These are phyloP conservation scores for Neonectria hederae DNA, from an alignment of 2,329 filamentous ascomycete species.

Conservation along the genomic window DNA sequence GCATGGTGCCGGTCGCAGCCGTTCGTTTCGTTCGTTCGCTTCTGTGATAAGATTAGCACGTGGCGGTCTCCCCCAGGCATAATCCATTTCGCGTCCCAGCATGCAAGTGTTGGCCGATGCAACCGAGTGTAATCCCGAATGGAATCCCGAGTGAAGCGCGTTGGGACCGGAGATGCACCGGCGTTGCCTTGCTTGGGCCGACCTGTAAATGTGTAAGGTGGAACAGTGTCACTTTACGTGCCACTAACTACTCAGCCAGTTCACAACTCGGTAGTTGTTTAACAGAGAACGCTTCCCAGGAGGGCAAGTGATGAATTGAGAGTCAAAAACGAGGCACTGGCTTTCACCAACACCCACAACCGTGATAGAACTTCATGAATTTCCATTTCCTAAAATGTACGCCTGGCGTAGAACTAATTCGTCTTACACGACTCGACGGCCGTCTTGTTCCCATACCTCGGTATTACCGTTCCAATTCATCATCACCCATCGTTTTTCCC, in stretches of 20 bases:
- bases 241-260: neutral
- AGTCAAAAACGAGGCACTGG: neutral
- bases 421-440: slow-evolving; percentile 31
- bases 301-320: neutral
- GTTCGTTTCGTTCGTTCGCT: slow-evolving; percentile 24
- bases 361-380: slow-evolving; percentile 26
- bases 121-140: slow-evolving; percentile 10
- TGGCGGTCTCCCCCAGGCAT: slow-evolving; percentile 15
- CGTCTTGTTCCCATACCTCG: slow-evolving; percentile 32
- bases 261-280: neutral
- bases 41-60: slow-evolving; percentile 31
- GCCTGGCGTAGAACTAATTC: slow-evolving; percentile 35
- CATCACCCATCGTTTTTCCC: slow-evolving; percentile 28
- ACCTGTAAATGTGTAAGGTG: neutral
- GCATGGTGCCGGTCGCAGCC: slow-evolving; percentile 27
- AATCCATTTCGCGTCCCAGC: neutral
- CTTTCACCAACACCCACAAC: neutral
- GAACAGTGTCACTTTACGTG: neutral
- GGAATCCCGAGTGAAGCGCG: slow-evolving; percentile 4
- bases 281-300: neutral
- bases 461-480: slow-evolving; percentile 33
- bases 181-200: slow-evolving; percentile 1
- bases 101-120: slow-evolving; percentile 8
- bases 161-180: slow-evolving; percentile 13
- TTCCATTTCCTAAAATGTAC: slow-evolving; percentile 34